These are phyloP conservation scores for Glonium stellatum DNA, from an alignment of 495 filamentous ascomycete genomes.

Conservation along the genomic window DNA sequence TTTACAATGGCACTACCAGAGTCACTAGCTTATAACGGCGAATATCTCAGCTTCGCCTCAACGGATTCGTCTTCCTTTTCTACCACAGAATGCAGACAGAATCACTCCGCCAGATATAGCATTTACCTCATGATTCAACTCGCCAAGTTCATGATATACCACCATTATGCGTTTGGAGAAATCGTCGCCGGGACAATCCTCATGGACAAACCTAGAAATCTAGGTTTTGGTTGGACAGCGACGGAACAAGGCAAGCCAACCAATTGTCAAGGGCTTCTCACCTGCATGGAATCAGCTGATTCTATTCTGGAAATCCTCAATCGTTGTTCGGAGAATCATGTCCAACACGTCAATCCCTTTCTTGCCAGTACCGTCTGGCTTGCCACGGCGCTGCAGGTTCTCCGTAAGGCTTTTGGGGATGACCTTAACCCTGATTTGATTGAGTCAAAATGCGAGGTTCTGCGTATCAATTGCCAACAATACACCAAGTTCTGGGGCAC, in stretches of 20 bases:
- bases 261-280: neutral
- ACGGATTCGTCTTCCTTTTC: constrained; percentile 2
- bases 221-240: neutral
- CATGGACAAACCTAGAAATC: neutral
- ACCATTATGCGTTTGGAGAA: constrained; percentile 19
- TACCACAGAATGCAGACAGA: neutral
- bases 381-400: constrained; percentile 29
- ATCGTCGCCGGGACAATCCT: neutral
- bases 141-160: constrained; percentile 35
- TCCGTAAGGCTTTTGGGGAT: constrained; percentile 7
- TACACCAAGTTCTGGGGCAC: constrained; percentile 19
- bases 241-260: neutral
- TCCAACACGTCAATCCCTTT: constrained; percentile 32
- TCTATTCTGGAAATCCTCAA: constrained; percentile 27
- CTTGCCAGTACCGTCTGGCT: constrained; percentile 34
- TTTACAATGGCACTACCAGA: neutral
- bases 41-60: constrained; percentile 27
- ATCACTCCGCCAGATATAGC: constrained; percentile 23
- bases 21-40: constrained; percentile 22
- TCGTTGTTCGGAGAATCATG: constrained; percentile 23
- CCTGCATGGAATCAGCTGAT: constrained; percentile 29
- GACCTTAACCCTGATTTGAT: neutral
- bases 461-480: constrained; percentile 12
- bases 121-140: constrained; percentile 36
- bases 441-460: constrained; percentile 22